Base-by-base conservation (phyloP, 352 stramenopile genomes). In the Pythium folliculosum region DNA sequence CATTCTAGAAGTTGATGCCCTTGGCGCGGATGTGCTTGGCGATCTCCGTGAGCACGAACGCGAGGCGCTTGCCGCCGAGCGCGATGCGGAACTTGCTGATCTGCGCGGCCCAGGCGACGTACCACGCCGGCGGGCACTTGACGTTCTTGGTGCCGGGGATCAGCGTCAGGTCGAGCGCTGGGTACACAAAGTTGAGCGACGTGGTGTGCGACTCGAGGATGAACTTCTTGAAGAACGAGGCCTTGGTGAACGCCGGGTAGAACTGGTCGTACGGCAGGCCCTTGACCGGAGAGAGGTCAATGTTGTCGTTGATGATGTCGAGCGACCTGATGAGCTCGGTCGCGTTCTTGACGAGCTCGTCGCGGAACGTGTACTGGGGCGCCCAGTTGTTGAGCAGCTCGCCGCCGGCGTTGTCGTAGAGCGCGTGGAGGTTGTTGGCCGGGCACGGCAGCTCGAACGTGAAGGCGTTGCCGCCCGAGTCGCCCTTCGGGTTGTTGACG, bases 391-490 rank as follows among this genome's bases (percentile, higher is more conserved):
- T 85, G 35, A 73, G 79, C 63, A 86, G 82, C 13, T 80, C 50
- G 19, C 83, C 83, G 17, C 75, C 81, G 14, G 71, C 80, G 17
- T 70, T 71, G 40, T 91, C 83, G 78, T 81, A 91, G 9, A 89
- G 67, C 17, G 81, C 78, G 70, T 92, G 84, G 27, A 89, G 59
- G 78, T 92, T 92, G 58, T 58, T 78, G 56, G 77, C 80, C 2
- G 56, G 70, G 45, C 84, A 92, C 4, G 80, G 75, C 17, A 57
- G 63, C 19, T n/a, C 48, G 40, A 92, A 90, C 5, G 63, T 75
- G 60, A 86, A 87, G 23, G 49, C 73, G 81, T 92, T 92, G 32
- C 84, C 81, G 8, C 84, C 84, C 1, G 68, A 71, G 55, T 92
- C 84, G 19, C 84, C 84, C 19, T 69, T 58, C 5, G 77, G 84